Base-by-base conservation (phyloP, 441 rosid genomes). In the Erodium texanum region DNA sequence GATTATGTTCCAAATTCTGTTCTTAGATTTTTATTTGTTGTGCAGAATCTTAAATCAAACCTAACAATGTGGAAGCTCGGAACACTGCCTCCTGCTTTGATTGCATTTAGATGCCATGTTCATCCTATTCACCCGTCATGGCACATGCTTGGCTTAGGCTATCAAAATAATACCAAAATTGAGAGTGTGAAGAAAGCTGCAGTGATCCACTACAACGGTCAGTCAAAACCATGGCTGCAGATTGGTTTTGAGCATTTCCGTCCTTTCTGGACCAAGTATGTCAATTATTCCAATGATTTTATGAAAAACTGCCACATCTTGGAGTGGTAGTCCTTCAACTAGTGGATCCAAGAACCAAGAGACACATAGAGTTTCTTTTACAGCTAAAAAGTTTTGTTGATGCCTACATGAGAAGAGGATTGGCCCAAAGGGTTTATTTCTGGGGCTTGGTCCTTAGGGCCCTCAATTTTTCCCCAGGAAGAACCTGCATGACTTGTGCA, bases 71-170 rank as follows among this genome's bases (percentile, higher is more conserved):
- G 99, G 99, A 95, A 89, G 80, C 93, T 95, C 20, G 99, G 99
- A 69, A 92, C 99, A 3, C 81, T 95, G 61, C 98, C 99, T 7
- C 99, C 99, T n/a, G 96, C 98, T 62, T 78, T 95, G 80, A 92
- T 94, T 69, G 98, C 99, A 70, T 94, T 92, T 76, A 88, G 83
- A 82, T 93, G 94, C 52, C 89, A 89, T 50, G 83, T 94, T 65
- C 97, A 82, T 61, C 84, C 95, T 24, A 90, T 94, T 52, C 95
- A 94, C 66, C 88, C 94, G 27, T 82, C 85, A n/a, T 94, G 99
- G 99, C 99, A 92, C 80, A 83, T 94, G 98, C 98, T 94, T 34
- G 99, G 99, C 54, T 80, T 94, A 82, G 99, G 98, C 16, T 92
- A 94, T 70, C 99, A 94, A 83, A 85, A 75, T 64, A 85, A 83